Conservation (phyloP, 2,329 filamentous ascomycete genomes). For the Phaeoacremonium minimum region DNA sequence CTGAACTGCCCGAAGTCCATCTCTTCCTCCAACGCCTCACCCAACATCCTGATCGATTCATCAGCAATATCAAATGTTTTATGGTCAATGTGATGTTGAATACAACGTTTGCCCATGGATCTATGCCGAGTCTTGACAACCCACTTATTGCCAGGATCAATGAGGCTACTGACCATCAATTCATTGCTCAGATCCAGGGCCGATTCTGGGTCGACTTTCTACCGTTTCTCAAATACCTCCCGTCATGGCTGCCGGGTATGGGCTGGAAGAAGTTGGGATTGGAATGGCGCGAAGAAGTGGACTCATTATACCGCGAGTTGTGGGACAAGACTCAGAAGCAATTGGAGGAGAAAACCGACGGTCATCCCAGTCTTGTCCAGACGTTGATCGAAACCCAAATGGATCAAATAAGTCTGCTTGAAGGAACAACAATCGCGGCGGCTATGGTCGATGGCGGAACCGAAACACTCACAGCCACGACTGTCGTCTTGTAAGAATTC, state of each 20-base stretch:
- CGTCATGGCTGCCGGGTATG: neutral
- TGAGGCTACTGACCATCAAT: neutral
- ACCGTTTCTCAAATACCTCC: neutral
- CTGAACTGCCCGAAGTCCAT: neutral
- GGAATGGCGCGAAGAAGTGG: neutral
- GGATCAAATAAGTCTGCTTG: neutral
- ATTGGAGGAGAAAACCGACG: neutral
- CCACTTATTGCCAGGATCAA: neutral
- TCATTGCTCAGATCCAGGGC: neutral
- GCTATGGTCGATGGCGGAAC: constrained; percentile 1
- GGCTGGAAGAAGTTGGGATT: neutral
- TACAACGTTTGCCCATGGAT: neutral
- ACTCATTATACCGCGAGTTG: neutral
- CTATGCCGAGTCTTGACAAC: neutral
- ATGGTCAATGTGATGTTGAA: constrained; percentile 1
- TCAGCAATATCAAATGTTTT: constrained; percentile 1
- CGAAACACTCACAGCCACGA: neutral
- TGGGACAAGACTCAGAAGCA: constrained; percentile 1
- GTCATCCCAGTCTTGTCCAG: neutral
- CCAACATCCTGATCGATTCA: neutral
- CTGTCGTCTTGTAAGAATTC: neutral
- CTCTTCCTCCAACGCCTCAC: neutral
- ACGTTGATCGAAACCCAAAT: neutral
- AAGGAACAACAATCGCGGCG: neutral
- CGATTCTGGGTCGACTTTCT: constrained; percentile 1